These are phyloP conservation scores for Melastoma candidum DNA, from an alignment of 441 rosid species.

Conservation along the genomic window DNA sequence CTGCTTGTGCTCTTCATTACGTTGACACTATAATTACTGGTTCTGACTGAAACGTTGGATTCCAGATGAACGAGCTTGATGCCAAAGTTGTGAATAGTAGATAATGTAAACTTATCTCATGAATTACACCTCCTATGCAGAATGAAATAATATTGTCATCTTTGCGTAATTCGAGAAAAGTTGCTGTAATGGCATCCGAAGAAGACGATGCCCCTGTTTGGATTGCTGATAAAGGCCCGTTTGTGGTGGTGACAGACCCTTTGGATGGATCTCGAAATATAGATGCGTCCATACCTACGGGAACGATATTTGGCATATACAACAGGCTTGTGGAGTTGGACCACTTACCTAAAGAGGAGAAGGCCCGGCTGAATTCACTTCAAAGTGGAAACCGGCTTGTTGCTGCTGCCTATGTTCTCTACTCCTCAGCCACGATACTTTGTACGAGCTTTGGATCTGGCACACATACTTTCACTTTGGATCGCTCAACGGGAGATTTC, in stretches of 20 bases:
- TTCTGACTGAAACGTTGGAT: too few species aligned
- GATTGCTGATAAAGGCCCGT: conserved; percentile 60
- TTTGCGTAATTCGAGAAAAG: conserved; percentile 74
- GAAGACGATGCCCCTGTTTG: conserved; percentile 75
- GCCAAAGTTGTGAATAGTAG: not conserved
- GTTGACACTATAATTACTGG: too few species aligned
- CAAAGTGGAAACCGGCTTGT: conserved; percentile 74
- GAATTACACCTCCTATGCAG: conserved; percentile 29
- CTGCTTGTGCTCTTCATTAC: too few species aligned
- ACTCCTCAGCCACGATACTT: conserved; percentile 85
- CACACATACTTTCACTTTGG: conserved; percentile 81
- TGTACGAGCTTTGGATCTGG: conserved; percentile 85
- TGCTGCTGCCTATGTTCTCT: conserved; percentile 80
- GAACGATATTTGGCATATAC: conserved; percentile 82
- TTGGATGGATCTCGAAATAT: conserved; percentile 91
- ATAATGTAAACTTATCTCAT: not conserved
- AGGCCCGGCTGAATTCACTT: conserved; percentile 62
- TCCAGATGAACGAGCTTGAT: not conserved
- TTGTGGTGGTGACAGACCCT: conserved; percentile 86
- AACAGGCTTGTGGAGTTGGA: conserved; percentile 66
- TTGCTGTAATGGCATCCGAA: conserved; percentile 90
- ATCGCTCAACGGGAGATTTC: conserved; percentile 78
- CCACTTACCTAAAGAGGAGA: conserved; percentile 59
- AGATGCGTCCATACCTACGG: conserved; percentile 90
- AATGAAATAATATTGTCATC: conserved; percentile 72